Evolutionary conservation across 208 protist genomes (phyloP), one percentile per base, ranked within the genome.

Genomic region (Crithidia bombi): DNA sequence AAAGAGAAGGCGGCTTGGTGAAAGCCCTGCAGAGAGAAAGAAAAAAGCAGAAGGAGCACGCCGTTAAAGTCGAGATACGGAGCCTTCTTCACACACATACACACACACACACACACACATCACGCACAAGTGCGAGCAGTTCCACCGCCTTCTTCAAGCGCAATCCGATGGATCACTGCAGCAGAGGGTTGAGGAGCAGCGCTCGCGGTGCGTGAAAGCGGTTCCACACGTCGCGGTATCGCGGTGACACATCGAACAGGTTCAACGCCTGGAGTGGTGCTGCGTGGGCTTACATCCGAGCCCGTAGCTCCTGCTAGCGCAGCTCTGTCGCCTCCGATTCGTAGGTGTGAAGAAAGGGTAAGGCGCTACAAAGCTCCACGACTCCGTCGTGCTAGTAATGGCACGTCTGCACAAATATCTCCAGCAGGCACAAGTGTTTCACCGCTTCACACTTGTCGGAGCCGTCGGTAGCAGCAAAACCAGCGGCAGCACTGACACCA

Each of bases 371-470:
- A 21, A 55, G 32, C 10, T 39, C 54, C 25, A 41, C 44, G 36
- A 75, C 28, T 19, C 5, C 14, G 33, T 28, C 23, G 39, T 38
- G 33, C 15, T 64, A 52, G 17, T 46, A 12, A 44, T 65, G 62
- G 38, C 62, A 75, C 26, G 36, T 50, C n/a, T 65, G 70, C 62
- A 69, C 62, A 58, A 75, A 75, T 25, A 54, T 62, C 2, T 58
- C 26, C 19, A 75, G 23, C 7, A 75, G 19, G 21, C 65, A 36
- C n/a, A 69, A 39, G 23, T 41, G n/a, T n/a, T n/a, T n/a, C n/a
- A n/a, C n/a, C 50, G 4, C 50, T 10, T 6, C 25, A 26, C 5
- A 3, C 33, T 59, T 35, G 43, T 15, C 21, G 28, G 28, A 23
- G n/a, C n/a, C 46, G 21, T 12, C 19, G 46, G 21, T 12, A 64